Conservation (phyloP, 257 asterid species). For the Plantago major region DNA sequence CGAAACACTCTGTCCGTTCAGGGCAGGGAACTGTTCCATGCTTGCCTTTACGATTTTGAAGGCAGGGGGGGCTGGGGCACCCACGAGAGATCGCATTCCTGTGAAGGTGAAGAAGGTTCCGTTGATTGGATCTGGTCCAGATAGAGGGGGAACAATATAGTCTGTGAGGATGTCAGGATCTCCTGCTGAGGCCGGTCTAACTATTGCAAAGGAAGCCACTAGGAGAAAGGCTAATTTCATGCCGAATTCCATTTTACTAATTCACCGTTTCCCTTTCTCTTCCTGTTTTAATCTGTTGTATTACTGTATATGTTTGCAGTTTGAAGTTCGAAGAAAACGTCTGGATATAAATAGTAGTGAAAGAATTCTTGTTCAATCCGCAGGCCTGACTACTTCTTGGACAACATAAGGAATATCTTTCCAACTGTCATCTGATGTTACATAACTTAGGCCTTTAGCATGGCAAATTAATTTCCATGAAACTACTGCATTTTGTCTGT, state of each 20-base stretch:
- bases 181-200: constrained; percentile 21
- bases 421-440: background rate
- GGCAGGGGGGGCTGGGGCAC: constrained; percentile 29
- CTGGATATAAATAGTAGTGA: constrained; percentile 1
- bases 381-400: constrained; percentile 7
- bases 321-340: background rate
- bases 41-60: constrained; percentile 40
- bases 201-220: constrained; percentile 15
- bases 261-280: background rate
- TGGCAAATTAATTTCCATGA: constrained; percentile 6
- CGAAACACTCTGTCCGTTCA: constrained; percentile 47
- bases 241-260: constrained; percentile 14
- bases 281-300: background rate
- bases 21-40: constrained; percentile 43
- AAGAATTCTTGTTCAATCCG: constrained; percentile 14
- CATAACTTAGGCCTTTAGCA: too few species aligned
- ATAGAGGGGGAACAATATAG: constrained; percentile 29
- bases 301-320: background rate
- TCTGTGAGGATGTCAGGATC: constrained; percentile 57
- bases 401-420: constrained; percentile 5
- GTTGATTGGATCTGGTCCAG: constrained; percentile 14
- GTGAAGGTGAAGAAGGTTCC: constrained; percentile 50
- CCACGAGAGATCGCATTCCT: constrained; percentile 32
- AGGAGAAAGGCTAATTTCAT: constrained; percentile 13
- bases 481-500: constrained; percentile 12